Evolutionary conservation across 2,329 filamentous ascomycete species (phyloP), one percentile per base, ranked within the genome.

Genomic region (Blastomyces silverae): DNA sequence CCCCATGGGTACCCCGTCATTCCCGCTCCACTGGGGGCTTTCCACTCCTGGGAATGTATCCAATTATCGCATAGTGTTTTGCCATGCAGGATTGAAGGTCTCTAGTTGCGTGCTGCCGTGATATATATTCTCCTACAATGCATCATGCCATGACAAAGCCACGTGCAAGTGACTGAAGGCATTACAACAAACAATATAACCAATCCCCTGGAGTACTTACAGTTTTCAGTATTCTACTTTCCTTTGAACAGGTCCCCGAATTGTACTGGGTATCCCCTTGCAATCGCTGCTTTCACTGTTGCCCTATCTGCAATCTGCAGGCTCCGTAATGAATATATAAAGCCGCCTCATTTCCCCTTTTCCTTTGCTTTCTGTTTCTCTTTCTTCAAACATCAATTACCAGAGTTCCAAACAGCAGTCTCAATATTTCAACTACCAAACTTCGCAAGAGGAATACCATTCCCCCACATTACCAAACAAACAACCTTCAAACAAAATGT

Each of bases 381-480:
- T 44, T 44, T 59, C 31, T 34, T 42, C 13, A 59, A 28, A 28
- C 37, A 42, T 39, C 15, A 25, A 5, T 15, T 53, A 42, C 37
- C 13, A 17, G 11, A 25, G 13, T 13, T 25, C 37, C 17, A 22
- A 59, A 44, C 11, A 59, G 6, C 3, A 42, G 13, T 42, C 7
- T 13, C 37, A 59, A 59, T 59, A 37, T 31, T 39, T 20, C 55
- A 15, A 57, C 31, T 28, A 28, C 11, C 37, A 59, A 22, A 59
- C 37, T 28, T 25, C 13, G 37, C n/a, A 58, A 58, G 37, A 44
- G 34, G 42, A 28, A 63, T 59, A 65, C 42, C 60, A 66, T 65
- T 64, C 61, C 64, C 65, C 50, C 37, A 46, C 34, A 37, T 31
- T 58, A 44, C 66, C 42, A 60, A 60, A 46, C 34, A 59, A 34